Evolutionary conservation across 192 early-diverging fungal species (phyloP), one percentile per base, ranked within the genome.

Genomic region (Coemansia sp.): DNA sequence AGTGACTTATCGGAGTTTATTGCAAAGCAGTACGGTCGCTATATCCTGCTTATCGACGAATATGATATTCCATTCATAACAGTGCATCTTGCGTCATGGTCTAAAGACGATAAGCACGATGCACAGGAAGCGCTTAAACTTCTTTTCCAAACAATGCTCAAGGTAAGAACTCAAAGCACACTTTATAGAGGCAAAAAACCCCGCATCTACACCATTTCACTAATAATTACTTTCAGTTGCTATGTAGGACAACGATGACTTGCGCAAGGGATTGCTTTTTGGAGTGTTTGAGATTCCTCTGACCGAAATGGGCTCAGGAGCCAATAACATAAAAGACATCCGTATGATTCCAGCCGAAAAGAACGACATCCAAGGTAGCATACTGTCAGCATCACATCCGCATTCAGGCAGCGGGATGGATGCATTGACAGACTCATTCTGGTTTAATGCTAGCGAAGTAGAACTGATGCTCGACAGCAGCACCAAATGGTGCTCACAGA

Each of bases 1-100:
- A 21, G 63, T 28, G 21, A 48, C 2, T 19, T 78, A 0, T 78
- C 76, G 0, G 14, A 25, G 0, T 62, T 68, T 57, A 25, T 77
- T 21, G 4, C 48, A 0, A 44, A 12, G 2, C 22, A n/a, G 10
- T 78, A 25, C 51, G 75, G 75, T 0, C 65, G 62, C 12, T 78
- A 72, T 23, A 65, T 78, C 3, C 59, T 78, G 18, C 44, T 78
- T 0, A 65, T 72, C 51, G 75, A 78, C 56, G 75, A 78, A 47
- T 72, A 72, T 23, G 75, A 78, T 22, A 71, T 72, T 38, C 69
- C 75, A n/a, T 78, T 78, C 50, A 78, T 78, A 16, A 53, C 69
- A 18, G 47, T 78, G 7, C 41, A 62, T 0, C 38, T 72, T 24
- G 65, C 69, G 2, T 12, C 49, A 0, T 78, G 75, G 75, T 55